phyloP scores from a whole-genome alignment of 768 basidiomycete species.

The Goffeauzyma gilvescens region DNA sequence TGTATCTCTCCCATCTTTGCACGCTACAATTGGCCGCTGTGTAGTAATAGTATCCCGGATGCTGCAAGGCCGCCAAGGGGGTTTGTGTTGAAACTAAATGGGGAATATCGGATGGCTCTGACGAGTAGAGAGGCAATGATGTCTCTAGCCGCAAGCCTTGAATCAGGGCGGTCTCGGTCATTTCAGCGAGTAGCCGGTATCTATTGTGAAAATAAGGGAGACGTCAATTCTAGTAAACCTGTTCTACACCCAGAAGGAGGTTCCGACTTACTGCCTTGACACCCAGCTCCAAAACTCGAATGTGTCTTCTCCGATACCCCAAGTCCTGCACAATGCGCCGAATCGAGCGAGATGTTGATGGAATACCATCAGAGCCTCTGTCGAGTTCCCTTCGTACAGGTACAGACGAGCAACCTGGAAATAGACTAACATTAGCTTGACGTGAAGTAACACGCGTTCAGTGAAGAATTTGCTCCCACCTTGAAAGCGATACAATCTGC shows the following conservation, averaged over 20 bases:
- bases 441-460: no score
- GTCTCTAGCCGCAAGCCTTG: constrained; percentile 18
- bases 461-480: constrained; percentile 40
- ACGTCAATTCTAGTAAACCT: background rate
- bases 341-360: constrained; percentile 69
- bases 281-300: constrained; percentile 98
- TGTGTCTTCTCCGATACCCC: constrained; percentile 92
- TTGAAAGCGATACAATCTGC: constrained; percentile 85
- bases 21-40: constrained; percentile 74
- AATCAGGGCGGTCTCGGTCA: constrained; percentile 63
- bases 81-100: constrained; percentile 44
- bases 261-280: constrained; percentile 54
- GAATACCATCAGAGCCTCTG: constrained; percentile 62
- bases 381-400: constrained; percentile 71
- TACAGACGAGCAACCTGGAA: background rate
- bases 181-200: constrained; percentile 73
- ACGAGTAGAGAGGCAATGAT: constrained; percentile 18
- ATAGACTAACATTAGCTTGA: no score
- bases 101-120: constrained; percentile 11
- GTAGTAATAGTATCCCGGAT: constrained; percentile 82
- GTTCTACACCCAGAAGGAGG: background rate
- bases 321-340: constrained; percentile 61
- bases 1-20: constrained; percentile 48
- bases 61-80: constrained; percentile 65
- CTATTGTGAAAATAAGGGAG: constrained; percentile 32